These are phyloP conservation scores for Tausonia pullulans DNA, from an alignment of 1,284 basidiomycete species.

Conservation along the genomic window DNA sequence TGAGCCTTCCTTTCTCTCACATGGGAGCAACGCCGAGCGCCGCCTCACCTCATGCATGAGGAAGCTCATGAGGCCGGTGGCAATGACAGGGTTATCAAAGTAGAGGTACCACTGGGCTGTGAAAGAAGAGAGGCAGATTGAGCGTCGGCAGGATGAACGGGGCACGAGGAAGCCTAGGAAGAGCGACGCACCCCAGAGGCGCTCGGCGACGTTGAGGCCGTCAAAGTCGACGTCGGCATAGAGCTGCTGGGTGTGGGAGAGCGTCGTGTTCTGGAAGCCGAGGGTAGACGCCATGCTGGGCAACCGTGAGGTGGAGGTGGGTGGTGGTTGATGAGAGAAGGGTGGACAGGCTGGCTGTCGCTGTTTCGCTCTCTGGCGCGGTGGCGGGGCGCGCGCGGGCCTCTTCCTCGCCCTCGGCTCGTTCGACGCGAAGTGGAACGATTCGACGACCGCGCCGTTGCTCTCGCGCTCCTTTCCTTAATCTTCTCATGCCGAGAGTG, in stretches of 20 bases:
- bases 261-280: constrained; percentile 2
- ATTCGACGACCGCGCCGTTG: no score
- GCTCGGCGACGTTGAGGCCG: constrained; percentile 16
- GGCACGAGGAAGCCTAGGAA: neutral
- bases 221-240: constrained; percentile 17
- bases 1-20: neutral
- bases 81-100: constrained; percentile 83
- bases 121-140: neutral
- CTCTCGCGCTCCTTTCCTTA: no score
- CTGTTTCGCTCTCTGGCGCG: no score
- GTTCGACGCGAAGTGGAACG: no score
- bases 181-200: constrained; percentile 17
- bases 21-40: neutral
- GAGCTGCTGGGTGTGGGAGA: neutral
- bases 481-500: no score
- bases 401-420: no score
- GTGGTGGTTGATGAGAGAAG: no score
- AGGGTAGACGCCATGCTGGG: neutral
- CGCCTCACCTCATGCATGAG: constrained; percentile 70
- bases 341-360: no score
- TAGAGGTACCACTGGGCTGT: constrained; percentile 57
- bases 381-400: no score
- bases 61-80: constrained; percentile 90
- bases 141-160: neutral
- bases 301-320: neutral